Evolutionary conservation across 179 eudicot genomes (phyloP).

Genomic region (Silene coronaria): DNA sequence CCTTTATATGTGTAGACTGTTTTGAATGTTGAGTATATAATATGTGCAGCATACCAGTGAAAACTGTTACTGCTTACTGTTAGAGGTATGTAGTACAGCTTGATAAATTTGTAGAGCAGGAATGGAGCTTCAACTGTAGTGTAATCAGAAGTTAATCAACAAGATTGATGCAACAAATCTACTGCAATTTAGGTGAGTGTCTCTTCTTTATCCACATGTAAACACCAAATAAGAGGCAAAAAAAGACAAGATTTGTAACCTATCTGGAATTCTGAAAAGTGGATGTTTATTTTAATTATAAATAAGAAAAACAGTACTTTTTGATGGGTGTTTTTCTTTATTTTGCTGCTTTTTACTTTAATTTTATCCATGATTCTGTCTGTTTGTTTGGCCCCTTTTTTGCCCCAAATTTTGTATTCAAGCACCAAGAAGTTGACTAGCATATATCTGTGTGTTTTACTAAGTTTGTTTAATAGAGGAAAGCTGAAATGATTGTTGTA

Average conservation of each 20-base stretch:
- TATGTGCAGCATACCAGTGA: not conserved
- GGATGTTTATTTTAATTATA: not conserved
- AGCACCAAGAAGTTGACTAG: conserved; percentile 5
- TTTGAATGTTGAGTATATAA: not conserved
- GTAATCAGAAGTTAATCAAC: conserved; percentile 7
- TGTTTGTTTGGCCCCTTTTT: not conserved
- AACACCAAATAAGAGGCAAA: not conserved
- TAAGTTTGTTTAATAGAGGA: not conserved
- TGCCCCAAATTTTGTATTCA: not conserved
- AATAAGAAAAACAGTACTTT: not conserved
- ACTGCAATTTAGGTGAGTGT: not conserved
- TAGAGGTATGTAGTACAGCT: not conserved
- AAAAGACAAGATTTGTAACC: conserved; percentile 7
- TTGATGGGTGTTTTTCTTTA: not conserved
- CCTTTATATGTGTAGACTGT: not conserved
- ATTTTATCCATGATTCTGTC: conserved; percentile 12
- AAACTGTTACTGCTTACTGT: not conserved
- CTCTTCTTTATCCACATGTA: not conserved
- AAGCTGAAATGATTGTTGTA: not conserved
- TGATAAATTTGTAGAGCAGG: not conserved
- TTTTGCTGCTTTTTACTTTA: conserved; percentile 4
- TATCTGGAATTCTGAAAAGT: conserved; percentile 4
- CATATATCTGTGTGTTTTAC: not conserved
- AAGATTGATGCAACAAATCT: not conserved
- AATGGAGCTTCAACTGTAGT: not conserved